Conservation (phyloP, 2,329 filamentous ascomycete species). For the Pyricularia pennisetigena region DNA sequence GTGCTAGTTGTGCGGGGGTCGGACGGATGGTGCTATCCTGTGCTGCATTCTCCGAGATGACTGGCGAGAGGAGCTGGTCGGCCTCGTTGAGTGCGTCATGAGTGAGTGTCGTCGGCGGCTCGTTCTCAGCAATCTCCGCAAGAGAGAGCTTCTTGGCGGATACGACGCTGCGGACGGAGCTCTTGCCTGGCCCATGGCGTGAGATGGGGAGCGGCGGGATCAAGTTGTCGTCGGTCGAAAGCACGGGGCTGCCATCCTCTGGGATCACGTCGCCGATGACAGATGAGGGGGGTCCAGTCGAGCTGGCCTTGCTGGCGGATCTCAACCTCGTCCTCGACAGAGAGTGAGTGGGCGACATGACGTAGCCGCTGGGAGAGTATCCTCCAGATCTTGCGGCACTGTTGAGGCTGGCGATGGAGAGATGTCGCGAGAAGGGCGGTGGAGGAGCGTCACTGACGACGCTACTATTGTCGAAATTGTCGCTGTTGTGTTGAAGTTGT, state of each 20-base stretch:
- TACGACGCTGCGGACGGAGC: constrained; percentile 38
- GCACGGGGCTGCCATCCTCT: constrained; percentile 14
- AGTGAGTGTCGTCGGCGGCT: constrained; percentile 37
- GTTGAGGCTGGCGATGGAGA: constrained; percentile 63
- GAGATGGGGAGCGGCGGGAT: constrained; percentile 33
- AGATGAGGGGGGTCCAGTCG: constrained; percentile 13
- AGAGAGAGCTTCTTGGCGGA: constrained; percentile 39
- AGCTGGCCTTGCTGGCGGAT: constrained; percentile 43
- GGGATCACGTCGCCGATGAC: neutral
- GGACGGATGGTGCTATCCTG: constrained; percentile 26
- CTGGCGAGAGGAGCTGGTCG: constrained; percentile 27
- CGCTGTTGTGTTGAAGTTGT: constrained; percentile 20
- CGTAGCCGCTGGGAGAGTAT: constrained; percentile 58
- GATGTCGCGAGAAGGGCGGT: constrained; percentile 20
- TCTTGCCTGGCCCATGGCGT: constrained; percentile 44
- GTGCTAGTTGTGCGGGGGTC: constrained; percentile 23
- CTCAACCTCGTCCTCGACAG: constrained; percentile 44
- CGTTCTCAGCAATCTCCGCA: constrained; percentile 47
- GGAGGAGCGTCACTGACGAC: constrained; percentile 12
- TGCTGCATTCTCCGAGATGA: neutral
- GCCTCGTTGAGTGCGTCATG: constrained; percentile 43
- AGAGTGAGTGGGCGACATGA: constrained; percentile 58
- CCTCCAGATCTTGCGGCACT: constrained; percentile 56
- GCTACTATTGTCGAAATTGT: constrained; percentile 15
- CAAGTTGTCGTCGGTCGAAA: neutral